phyloP scores from a whole-genome alignment of 257 asterid genomes.

The Ophiorrhiza pumila region DNA sequence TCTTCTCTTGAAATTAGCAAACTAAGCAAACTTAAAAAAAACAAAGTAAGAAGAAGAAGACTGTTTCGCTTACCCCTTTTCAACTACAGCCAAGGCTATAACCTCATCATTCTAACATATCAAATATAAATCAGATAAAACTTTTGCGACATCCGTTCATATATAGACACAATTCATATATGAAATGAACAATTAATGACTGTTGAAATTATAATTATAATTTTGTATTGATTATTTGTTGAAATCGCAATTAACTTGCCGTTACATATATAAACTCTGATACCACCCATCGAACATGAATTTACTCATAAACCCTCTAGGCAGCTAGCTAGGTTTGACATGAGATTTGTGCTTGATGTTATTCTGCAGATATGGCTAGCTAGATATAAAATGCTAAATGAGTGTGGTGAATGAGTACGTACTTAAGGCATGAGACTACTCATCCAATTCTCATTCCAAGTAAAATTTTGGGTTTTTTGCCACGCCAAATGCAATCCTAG shows the following conservation, averaged over 20 bases:
- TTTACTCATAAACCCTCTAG: too few species aligned
- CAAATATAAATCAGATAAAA: too few species aligned
- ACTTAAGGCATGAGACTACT: neutral
- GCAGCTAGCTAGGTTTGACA: too few species aligned
- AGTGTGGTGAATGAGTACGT: neutral
- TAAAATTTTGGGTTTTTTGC: neutral
- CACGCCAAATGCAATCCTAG: neutral
- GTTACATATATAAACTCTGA: too few species aligned
- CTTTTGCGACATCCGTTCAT: too few species aligned
- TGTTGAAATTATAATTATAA: too few species aligned
- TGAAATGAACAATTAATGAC: too few species aligned
- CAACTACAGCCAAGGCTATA: neutral
- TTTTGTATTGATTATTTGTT: too few species aligned
- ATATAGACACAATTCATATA: too few species aligned
- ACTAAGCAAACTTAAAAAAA: neutral
- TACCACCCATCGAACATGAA: too few species aligned
- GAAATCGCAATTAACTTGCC: too few species aligned
- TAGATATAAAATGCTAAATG: constrained; percentile 1
- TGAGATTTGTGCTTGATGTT: constrained; percentile 23
- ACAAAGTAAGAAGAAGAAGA: neutral
- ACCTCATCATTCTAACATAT: too few species aligned
- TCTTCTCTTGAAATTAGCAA: neutral
- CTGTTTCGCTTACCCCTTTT: neutral
- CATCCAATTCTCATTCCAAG: neutral
- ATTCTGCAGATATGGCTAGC: constrained; percentile 42